These are phyloP conservation scores for Linnemannia hyalina DNA, from an alignment of 192 early-diverging fungal genomes.

Conservation along the genomic window DNA sequence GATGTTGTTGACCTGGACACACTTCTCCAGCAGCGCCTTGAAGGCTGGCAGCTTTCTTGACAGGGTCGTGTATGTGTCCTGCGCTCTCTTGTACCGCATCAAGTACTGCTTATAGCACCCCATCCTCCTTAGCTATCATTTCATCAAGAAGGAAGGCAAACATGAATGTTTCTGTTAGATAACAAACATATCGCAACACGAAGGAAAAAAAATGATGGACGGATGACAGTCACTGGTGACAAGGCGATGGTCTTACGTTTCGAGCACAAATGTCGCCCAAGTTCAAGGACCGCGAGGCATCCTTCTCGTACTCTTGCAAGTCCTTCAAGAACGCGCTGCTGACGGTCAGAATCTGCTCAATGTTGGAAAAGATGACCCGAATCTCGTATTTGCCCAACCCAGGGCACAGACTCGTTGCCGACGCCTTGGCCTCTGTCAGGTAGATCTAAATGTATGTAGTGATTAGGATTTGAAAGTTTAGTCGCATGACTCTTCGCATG, in stretches of 20 bases:
- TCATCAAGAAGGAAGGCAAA: neutral
- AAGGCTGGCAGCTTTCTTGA: constrained; percentile 9
- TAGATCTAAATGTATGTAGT: constrained; percentile 13
- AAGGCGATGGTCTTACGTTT: constrained; percentile 17
- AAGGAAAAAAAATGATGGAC: neutral
- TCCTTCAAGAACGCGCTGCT: constrained; percentile 32
- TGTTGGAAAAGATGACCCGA: constrained; percentile 39
- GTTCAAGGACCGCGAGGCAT: neutral
- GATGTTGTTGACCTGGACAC: constrained; percentile 7
- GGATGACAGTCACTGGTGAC: too few species aligned
- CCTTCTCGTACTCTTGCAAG: constrained; percentile 21
- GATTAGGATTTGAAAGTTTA: neutral
- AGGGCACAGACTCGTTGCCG: constrained; percentile 1
- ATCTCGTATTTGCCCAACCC: constrained; percentile 37
- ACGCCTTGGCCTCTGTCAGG: constrained; percentile 6
- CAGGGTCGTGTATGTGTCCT: constrained; percentile 11
- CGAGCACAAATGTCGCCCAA: constrained; percentile 32
- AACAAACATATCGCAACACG: neutral
- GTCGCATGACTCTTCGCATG: neutral
- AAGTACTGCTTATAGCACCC: constrained; percentile 34
- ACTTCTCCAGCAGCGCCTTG: constrained; percentile 20
- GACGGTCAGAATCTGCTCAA: constrained; percentile 25
- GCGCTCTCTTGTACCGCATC: constrained; percentile 24
- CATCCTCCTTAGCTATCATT: constrained; percentile 27
- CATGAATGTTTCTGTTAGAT: neutral